Evolutionary conservation across 2,329 filamentous ascomycete genomes (phyloP), one percentile per base, ranked within the genome.

Genomic region (Elsinoe necatrix): DNA sequence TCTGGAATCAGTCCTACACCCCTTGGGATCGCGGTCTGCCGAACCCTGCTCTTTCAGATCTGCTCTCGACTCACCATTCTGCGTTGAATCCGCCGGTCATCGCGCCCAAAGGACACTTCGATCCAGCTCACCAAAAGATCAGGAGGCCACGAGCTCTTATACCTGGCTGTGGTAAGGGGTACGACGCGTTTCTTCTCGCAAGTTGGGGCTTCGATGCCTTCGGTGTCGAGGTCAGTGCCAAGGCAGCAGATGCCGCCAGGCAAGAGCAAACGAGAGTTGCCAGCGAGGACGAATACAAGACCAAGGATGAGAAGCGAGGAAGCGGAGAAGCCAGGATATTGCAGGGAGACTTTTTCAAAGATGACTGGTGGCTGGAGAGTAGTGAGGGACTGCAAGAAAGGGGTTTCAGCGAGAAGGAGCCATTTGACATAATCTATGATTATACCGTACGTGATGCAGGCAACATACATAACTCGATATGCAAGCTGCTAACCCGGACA

Each of bases 111-210:
- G 47, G 52, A 18, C 27, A 20, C 12, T 41, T 62, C n/a, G 56
- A 57, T 16, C 25, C 57, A 12, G 42, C 57, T 29, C 18, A 34
- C 11, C 54, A 56, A 9, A 56, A 34, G 9, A 54, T 56, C 16
- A 52, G 58, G 64, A 73, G 69, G 57, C 80, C 79, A 63, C 75
- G 74, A 57, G 89, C 85, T 1, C 74, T 95, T 7, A 85, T 95
- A 0, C 87, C 89, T 0, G 89, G 89, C 4, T 95, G 89, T 69
- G 90, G 89, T 0, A 80, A 81, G 47, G 90, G 89, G 4, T 86
- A 93, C 66, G 90, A 95, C 71, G 86, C 89, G 1, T 75, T 89
- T 8, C 75, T 95, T 35, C 77, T 95, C 43, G 80, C 83, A 51
- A 81, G 81, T 8, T 81, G 85, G 65, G 89, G 89, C 1, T 93